Base-by-base conservation (phyloP, 73 alveolate species). In the Urostyla sp. region DNA sequence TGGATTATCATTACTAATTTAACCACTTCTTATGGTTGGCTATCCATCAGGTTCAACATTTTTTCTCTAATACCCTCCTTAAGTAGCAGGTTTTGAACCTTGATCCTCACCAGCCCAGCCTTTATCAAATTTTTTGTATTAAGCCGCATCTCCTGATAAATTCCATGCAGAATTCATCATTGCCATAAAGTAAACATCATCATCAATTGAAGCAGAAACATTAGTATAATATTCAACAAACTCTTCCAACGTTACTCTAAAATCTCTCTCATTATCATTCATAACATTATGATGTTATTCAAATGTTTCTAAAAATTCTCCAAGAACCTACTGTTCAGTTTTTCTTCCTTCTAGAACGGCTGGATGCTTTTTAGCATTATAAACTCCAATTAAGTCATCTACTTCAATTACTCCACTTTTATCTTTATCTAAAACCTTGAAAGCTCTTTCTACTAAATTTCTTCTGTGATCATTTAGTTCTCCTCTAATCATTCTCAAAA, bases 151-250 rank as follows among this genome's bases (percentile, higher is more conserved):
- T 31, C 75, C 92, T 24, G 57, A 27, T 24, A 90, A 83, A 55
- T 88, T 84, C 99, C 99, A 95, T 0, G 97, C 85, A 63, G 90
- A 87, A 20, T 88, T 89, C 96, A 95, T 91, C 94, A 93, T 51
- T 27, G 51, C 52, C 24, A 67, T 87, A 83, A 92, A 92, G 81
- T 84, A 88, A 27, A 56, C 83, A 63, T 92, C 95, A 63, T 92
- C 95, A 73, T 69, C 88, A 76, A 92, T 74, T 35, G 89, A 51
- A 52, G 91, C 90, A 26, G 98, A 92, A 37, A 92, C 85, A 74
- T 92, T 92, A 37, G 89, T 85, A 74, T 84, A 92, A 80, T 88
- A 92, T 10, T 84, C 94, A 26, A 84, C 34, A 75, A 84, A 92
- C 63, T 92, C 98, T 43, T 92, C 95, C 48, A 85, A 60, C 34